phyloP scores from a whole-genome alignment of 306 rosid species.

The Begonia loranthoides region DNA sequence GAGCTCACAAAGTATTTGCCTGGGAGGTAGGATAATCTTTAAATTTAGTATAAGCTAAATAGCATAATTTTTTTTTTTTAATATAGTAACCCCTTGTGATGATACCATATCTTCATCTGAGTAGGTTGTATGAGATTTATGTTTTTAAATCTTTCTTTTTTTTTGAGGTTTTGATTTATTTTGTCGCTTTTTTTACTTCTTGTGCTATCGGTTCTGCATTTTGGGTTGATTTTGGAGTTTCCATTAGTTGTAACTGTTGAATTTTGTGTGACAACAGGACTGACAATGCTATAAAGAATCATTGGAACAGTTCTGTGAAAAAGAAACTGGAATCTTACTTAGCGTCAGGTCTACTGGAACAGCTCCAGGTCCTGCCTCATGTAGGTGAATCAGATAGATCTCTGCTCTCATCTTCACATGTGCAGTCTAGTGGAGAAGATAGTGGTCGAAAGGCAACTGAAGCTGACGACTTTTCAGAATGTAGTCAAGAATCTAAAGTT shows the following conservation, averaged over 20 bases:
- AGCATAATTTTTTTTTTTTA: background rate
- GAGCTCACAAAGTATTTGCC: slow-evolving; percentile 88
- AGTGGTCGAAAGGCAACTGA: slow-evolving; percentile 45
- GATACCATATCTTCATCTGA: background rate
- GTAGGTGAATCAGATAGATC: slow-evolving; percentile 43
- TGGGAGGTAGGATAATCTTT: slow-evolving; percentile 53
- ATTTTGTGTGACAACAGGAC: slow-evolving; percentile 53
- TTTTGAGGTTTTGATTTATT: background rate
- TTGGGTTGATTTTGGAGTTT: background rate
- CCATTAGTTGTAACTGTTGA: too few species aligned
- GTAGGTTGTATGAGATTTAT: background rate
- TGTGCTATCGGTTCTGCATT: background rate
- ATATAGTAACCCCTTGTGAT: background rate
- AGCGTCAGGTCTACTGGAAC: slow-evolving; percentile 76
- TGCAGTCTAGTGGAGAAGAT: slow-evolving; percentile 63
- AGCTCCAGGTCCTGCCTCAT: slow-evolving; percentile 44
- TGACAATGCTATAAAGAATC: slow-evolving; percentile 97
- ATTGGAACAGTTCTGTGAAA: slow-evolving; percentile 98
- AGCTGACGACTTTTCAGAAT: slow-evolving; percentile 70
- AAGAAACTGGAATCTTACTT: slow-evolving; percentile 96
- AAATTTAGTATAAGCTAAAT: background rate
- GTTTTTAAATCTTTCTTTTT: background rate
- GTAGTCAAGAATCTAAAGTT: slow-evolving; percentile 72
- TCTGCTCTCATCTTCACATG: slow-evolving; percentile 38
- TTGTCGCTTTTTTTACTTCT: background rate